A percentile compares a stretch with the other conserved stretches of the same genome.
Evolutionary conservation across 257 asterid genomes (phyloP).

Genomic region (Solanum pinnatisectum): DNA sequence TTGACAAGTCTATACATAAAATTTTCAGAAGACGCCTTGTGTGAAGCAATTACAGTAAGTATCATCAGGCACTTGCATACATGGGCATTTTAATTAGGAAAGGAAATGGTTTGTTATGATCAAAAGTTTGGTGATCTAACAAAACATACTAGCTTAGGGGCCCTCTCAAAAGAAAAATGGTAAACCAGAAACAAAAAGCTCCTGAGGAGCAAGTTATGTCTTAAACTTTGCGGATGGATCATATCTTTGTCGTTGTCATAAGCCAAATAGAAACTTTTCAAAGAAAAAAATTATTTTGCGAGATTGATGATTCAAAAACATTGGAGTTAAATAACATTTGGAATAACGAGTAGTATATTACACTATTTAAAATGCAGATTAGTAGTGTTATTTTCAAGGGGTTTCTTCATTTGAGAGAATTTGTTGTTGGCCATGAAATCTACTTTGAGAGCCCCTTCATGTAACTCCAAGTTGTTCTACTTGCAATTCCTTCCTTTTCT

Average conservation of each 20-base stretch:
- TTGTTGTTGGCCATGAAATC: background rate
- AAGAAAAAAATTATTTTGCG: background rate
- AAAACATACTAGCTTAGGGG: background rate
- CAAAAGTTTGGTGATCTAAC: background rate
- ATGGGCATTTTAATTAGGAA: background rate
- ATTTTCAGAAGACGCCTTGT: background rate
- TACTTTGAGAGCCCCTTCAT: background rate
- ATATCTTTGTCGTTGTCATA: background rate
- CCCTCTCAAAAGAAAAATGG: background rate
- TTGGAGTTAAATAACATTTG: background rate
- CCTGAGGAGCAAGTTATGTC: background rate
- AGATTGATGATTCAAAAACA: background rate
- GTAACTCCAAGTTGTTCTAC: background rate
- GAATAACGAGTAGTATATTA: background rate
- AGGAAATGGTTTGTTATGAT: background rate
- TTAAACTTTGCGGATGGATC: background rate
- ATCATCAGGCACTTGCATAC: background rate
- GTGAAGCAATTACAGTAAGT: background rate
- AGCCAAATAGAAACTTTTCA: background rate
- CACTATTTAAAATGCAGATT: background rate
- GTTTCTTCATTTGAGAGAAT: background rate
- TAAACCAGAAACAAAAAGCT: background rate
- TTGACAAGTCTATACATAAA: background rate
- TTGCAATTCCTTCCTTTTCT: background rate
- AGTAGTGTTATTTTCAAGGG: background rate